Base-by-base conservation (phyloP, 352 stramenopile genomes). In the Blastocystis sp. region DNA sequence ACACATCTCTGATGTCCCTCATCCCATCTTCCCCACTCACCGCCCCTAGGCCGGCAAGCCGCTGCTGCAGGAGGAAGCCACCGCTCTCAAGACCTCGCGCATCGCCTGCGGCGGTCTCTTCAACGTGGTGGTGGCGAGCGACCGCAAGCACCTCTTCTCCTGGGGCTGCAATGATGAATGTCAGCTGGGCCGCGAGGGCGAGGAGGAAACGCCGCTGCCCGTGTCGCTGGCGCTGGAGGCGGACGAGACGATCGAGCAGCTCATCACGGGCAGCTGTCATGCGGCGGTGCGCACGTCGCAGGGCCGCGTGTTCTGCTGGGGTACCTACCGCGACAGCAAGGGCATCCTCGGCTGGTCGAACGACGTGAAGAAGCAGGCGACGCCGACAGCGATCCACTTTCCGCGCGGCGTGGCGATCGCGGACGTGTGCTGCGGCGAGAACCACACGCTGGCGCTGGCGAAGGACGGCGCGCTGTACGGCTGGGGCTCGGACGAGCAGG, bases 401-500 rank as follows among this genome's bases (percentile, higher is more conserved):
- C 71, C 71, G 7, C 43, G 52, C 1, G 71, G 43, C 1, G 56
- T 66, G 23, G 38, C 19, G 4, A 87, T 87, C 62, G 23, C 21
- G 11, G 14, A 28, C 3, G n/a, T 87, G 19, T 34, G 52, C 21
- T 87, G 77, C 11, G 77, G 77, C 2, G 77, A 77, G 28, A 87
- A 59, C 38, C 62, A 87, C 53, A 52, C 60, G 21, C 65, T 77
- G 7, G 77, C 77, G 7, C 62, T 87, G 2, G 43, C 56, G 1
- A 61, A 74, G 41, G 41, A 87, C 19, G 77, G 77, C n/a, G 17
- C 19, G 23, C 43, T 87, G 34, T 87, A 76, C 53, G 60, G 41
- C 43, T 87, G 77, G 77, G 77, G 77, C 28, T 77, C 52, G 10
- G 38, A 43, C 23, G 77, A 87, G 65, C 77, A 87, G 53, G 77